These are phyloP conservation scores for Persicaria maculosa DNA, from an alignment of 148 eudicot genomes.

Conservation along the genomic window DNA sequence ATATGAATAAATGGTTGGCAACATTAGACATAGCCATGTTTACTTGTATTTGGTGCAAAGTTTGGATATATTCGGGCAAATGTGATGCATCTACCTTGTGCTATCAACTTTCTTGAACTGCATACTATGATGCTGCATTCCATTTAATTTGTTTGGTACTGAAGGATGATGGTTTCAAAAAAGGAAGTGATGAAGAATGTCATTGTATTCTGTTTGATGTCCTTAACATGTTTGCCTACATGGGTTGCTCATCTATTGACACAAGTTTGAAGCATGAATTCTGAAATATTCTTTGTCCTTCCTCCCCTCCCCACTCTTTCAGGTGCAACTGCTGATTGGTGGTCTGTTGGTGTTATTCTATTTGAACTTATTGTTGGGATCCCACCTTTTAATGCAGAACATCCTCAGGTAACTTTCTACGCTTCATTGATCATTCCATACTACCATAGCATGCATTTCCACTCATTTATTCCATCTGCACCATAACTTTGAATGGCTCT, in stretches of 20 bases:
- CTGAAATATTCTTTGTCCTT: not conserved
- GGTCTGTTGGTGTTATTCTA: constrained; percentile 97
- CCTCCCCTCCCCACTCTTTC: constrained; percentile 14
- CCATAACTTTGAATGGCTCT: not conserved
- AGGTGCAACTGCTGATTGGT: constrained; percentile 98
- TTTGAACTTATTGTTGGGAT: constrained; percentile 96
- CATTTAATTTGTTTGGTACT: not conserved
- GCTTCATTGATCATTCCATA: not conserved
- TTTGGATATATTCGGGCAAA: not conserved
- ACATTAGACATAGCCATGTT: not conserved
- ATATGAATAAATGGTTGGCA: not conserved
- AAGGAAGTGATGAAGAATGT: not conserved
- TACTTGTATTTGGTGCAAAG: not conserved
- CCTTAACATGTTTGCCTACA: not conserved
- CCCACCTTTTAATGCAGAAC: constrained; percentile 98
- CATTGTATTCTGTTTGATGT: not conserved
- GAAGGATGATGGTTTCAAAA: not conserved
- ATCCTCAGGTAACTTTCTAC: constrained; percentile 69
- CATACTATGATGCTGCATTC: not conserved
- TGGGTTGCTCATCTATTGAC: not conserved
- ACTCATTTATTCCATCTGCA: not conserved
- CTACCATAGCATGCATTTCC: not conserved
- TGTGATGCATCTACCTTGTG: not conserved
- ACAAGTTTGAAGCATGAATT: not conserved
- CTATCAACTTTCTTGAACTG: not conserved